A percentile compares a stretch with the other conserved stretches of the same genome.
These are phyloP conservation scores for Stentor roeselii DNA, from an alignment of 73 alveolate species.

Conservation along the genomic window DNA sequence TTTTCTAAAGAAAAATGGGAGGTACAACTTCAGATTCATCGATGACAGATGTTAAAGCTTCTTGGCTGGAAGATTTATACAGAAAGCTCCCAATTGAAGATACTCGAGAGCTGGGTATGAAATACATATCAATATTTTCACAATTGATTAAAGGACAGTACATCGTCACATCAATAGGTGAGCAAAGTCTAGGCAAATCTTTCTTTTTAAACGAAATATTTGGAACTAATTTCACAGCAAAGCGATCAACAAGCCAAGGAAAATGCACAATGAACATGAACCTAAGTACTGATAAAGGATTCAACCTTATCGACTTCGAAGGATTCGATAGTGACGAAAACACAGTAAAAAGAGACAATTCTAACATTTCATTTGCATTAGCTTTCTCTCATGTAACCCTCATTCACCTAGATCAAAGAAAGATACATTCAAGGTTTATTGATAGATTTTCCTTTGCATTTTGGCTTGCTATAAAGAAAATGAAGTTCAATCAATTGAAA, in stretches of 20 bases:
- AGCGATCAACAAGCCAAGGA: not conserved
- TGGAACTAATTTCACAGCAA: not conserved
- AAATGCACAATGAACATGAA: not conserved
- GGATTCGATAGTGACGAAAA: not conserved
- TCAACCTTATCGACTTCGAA: not conserved
- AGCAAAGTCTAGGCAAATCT: not conserved
- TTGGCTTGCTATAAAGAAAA: not conserved
- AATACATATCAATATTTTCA: no score
- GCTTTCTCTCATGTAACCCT: not conserved
- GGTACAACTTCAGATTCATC: no score
- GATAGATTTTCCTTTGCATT: not conserved
- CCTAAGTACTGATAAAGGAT: no score
- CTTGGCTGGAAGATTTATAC: no score
- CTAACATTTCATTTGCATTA: not conserved
- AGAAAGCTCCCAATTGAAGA: no score
- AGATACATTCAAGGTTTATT: not conserved
- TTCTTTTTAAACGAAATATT: no score
- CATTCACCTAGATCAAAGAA: not conserved
- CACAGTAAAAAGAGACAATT: not conserved
- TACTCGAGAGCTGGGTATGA: no score
- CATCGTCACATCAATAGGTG: not conserved
- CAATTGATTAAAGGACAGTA: no score
- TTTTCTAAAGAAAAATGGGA: no score
- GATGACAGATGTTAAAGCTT: no score
- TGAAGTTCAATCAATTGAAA: not conserved